phyloP scores from a whole-genome alignment of 202 grass and related monocot species.

The Setaria italica region DNA sequence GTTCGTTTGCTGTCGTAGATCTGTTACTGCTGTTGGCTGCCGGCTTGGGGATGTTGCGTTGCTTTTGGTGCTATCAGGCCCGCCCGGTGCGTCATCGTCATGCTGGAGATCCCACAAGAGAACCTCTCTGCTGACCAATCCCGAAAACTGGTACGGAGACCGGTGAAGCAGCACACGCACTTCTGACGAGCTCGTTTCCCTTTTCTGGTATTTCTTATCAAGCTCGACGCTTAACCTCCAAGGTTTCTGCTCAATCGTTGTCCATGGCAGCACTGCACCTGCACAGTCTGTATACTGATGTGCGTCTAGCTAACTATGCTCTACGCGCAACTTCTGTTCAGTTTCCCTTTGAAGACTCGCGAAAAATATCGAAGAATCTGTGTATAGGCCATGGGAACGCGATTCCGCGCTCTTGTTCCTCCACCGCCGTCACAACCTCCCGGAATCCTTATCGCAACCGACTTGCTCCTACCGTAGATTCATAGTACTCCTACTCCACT shows the following conservation, averaged over 20 bases:
- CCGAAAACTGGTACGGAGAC: slow-evolving; percentile 5
- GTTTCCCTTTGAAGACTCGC: background rate
- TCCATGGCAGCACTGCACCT: background rate
- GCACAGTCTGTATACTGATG: background rate
- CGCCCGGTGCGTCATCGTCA: slow-evolving; percentile 48
- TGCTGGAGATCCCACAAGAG: slow-evolving; percentile 10
- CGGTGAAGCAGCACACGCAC: background rate
- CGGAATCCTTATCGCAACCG: slow-evolving; percentile 28
- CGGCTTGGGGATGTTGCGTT: slow-evolving; percentile 7
- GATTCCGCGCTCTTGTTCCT: background rate
- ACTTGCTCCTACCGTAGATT: slow-evolving; percentile 30
- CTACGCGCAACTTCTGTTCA: background rate
- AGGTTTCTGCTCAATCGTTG: background rate
- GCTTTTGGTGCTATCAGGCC: slow-evolving; percentile 42
- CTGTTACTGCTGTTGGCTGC: slow-evolving; percentile 51
- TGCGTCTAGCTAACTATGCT: background rate
- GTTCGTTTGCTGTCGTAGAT: slow-evolving; percentile 36
- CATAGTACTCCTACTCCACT: background rate
- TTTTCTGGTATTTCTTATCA: background rate
- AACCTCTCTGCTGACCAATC: background rate
- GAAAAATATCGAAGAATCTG: background rate
- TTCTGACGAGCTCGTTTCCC: background rate
- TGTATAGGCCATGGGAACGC: background rate
- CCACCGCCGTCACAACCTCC: background rate
- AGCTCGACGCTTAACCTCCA: background rate